Conservation (phyloP, 495 filamentous ascomycete species). For the Xylaria intraflava region DNA sequence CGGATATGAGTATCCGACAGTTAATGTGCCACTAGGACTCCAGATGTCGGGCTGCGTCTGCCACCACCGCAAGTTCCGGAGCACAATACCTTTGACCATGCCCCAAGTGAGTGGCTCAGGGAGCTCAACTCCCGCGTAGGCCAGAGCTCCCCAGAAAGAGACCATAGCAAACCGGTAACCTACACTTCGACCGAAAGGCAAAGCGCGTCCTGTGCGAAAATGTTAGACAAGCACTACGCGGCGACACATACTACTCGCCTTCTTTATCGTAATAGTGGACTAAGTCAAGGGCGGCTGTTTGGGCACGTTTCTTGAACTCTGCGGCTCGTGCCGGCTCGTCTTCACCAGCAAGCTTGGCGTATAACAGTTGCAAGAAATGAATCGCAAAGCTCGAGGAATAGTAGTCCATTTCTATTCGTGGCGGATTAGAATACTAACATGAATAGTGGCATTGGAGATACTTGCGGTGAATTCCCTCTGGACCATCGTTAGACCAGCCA, state of each 20-base stretch:
- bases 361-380: conserved; percentile 69
- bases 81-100: conserved; percentile 65
- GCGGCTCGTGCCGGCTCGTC: conserved; percentile 61
- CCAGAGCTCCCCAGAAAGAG: conserved; percentile 72
- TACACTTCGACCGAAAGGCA: conserved; percentile 69
- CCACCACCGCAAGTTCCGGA: conserved; percentile 75
- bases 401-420: conserved; percentile 60
- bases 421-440: background rate
- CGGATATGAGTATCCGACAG: conserved; percentile 69
- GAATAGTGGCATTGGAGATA: background rate
- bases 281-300: conserved; percentile 59
- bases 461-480: conserved; percentile 60
- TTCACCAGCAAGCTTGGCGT: conserved; percentile 63
- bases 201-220: conserved; percentile 42
- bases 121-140: conserved; percentile 65
- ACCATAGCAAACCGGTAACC: conserved; percentile 79
- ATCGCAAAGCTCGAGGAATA: conserved; percentile 78
- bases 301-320: conserved; percentile 61
- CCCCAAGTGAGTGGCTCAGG: conserved; percentile 67
- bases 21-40: conserved; percentile 63
- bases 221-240: background rate
- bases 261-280: conserved; percentile 68
- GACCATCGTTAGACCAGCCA: conserved; percentile 76
- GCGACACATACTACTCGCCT: conserved; percentile 28
- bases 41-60: conserved; percentile 66